Evolutionary conservation across 2,329 filamentous ascomycete genomes (phyloP), one percentile per base, ranked within the genome.

Genomic region (Colletotrichum salicis): DNA sequence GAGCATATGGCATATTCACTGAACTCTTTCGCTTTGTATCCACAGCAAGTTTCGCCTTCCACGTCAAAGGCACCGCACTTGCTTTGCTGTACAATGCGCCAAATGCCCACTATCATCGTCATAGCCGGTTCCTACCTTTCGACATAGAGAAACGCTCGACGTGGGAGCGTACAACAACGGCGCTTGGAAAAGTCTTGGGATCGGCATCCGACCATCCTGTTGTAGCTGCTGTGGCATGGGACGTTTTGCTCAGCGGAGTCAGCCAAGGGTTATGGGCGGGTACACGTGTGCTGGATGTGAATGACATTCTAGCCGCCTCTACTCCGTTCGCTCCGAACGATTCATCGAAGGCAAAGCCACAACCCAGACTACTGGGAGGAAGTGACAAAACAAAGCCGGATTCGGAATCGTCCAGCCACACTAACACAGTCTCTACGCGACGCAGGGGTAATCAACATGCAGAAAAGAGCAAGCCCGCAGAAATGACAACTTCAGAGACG

Each of bases 191-290:
- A 76, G 79, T 88, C 13, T 81, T 87, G 31, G 85, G 83, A 52
- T 85, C 87, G 1, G 83, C 88, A 62, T 83, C 82, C 70, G 87
- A 87, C 64, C 88, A 92, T 76, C 89, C 90, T 0, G 86, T 86
- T 27, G 86, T 92, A 35, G 86, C 86, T 24, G 86, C 85, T 22
- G 86, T 87, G 0, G 88, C 86, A 6, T 86, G 86, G 79, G 90
- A 92, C 78, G 89, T 90, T 1, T 77, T 92, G 15, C 81, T 91
- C 45, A 88, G 86, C 27, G 82, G 83, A 1, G 70, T 88, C 15
- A 87, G 85, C 67, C 78, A 91, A n/a, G 85, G 88, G 1, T 68
- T 87, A 2, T 91, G 89, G 89, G 85, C 87, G n/a, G 87, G 87
- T 52, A 83, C 87, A 1, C 83, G 88, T 37, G 84, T 85, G 27